These are phyloP conservation scores for Mycena venus DNA, from an alignment of 768 basidiomycete genomes.

Conservation along the genomic window DNA sequence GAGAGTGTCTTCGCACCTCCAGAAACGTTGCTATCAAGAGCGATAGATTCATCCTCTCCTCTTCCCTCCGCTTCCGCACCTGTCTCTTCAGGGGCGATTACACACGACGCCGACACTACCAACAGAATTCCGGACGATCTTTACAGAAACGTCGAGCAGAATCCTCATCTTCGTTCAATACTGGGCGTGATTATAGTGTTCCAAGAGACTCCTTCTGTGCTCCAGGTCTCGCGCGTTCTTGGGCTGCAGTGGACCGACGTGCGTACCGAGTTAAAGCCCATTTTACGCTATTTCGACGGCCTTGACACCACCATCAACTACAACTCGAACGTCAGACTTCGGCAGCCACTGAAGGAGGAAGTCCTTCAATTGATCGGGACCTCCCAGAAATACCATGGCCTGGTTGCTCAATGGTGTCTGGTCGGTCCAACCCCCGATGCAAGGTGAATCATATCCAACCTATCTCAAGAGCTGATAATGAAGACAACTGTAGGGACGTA, in stretches of 20 bases:
- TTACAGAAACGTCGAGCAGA: not conserved
- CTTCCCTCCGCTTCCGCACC: too few species aligned
- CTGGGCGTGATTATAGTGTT: slow-evolving; percentile 2
- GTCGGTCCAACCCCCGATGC: not conserved
- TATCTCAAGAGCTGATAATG: not conserved
- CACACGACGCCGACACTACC: too few species aligned
- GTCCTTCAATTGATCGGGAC: not conserved
- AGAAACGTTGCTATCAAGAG: too few species aligned
- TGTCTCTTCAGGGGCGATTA: too few species aligned
- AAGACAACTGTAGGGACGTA: not conserved
- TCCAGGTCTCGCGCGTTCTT: slow-evolving; percentile 9
- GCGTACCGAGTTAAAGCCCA: not conserved
- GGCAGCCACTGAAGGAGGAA: not conserved
- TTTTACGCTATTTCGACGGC: not conserved
- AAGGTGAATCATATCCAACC: not conserved
- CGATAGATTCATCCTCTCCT: too few species aligned
- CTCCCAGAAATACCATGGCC: not conserved
- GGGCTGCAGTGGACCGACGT: not conserved
- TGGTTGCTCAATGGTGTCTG: slow-evolving; percentile 15
- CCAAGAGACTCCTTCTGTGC: not conserved
- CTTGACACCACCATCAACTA: not conserved
- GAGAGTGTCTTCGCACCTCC: too few species aligned
- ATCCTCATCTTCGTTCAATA: not conserved
- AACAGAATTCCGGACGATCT: not conserved
- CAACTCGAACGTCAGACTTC: not conserved